Base-by-base conservation (phyloP, 352 stramenopile species). In the Globisporangium ultimum region DNA sequence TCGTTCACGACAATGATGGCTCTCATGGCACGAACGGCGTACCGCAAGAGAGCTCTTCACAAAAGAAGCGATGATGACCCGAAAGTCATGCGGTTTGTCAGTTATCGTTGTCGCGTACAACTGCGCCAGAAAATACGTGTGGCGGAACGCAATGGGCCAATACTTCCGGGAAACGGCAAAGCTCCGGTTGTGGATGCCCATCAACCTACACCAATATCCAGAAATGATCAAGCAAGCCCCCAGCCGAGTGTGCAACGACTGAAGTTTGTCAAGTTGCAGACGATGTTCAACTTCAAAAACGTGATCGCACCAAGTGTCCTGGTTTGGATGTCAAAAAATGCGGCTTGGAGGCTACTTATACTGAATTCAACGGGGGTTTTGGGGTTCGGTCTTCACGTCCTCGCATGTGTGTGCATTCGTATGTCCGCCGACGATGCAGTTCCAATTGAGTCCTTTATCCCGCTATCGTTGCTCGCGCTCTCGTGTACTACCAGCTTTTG, bases 11-110 rank as follows among this genome's bases (percentile, higher is more conserved):
- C 67, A 2, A 56, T 66, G 50, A 32, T 76, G 14, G 52, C 74
- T 4, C 58, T 76, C 4, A 64, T 74, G 48, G 24, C 68, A 4
- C 54, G 71, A 10, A 76, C 67, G 17, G 55, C 61, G 2, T 76
- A 66, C 51, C 63, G 68, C 4, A 63, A 69, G 22, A 60, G 67
- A 5, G 52, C 34, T 1, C 51, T 61, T 1, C 22, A 61, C 1
- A 67, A 57, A 17, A 64, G 59, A 46, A 43, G 63, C 13, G 61
- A 40, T 5, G 52, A 43, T 28, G 64, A 71, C 41, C 45, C 50
- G 7, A 67, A 52, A 1, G 47, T 71, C 28, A 57, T 73, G 28
- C 50, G 63, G 21, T 77, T 63, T 60, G 53, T 68, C 46, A 71
- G 67, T 13, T 78, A 71, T 34, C 67, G 64, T 1, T 76, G 64